These are phyloP conservation scores for Acaromyces ingoldii DNA, from an alignment of 1,284 basidiomycete species.

Conservation along the genomic window DNA sequence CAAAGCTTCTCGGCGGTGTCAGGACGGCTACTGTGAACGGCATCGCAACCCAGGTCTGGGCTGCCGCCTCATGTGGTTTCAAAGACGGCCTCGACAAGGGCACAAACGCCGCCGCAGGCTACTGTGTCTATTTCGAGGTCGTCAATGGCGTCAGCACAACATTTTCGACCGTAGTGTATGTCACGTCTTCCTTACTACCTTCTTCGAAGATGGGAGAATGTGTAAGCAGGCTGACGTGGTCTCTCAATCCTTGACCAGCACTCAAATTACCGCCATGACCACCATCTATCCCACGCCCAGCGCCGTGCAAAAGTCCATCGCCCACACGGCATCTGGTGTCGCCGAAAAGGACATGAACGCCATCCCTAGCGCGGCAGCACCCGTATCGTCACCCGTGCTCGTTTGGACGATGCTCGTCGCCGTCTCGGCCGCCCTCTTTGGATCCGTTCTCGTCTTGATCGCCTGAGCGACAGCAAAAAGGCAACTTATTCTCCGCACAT, in stretches of 20 bases:
- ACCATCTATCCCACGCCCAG: neutral
- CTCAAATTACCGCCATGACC: neutral
- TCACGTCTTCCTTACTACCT: neutral
- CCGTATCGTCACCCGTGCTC: too few species aligned
- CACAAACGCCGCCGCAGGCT: neutral
- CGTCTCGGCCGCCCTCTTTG: too few species aligned
- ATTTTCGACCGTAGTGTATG: neutral
- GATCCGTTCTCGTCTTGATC: too few species aligned
- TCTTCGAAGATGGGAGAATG: neutral
- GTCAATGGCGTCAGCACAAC: neutral
- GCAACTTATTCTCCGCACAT: too few species aligned
- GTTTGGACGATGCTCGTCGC: too few species aligned
- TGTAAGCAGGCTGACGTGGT: neutral
- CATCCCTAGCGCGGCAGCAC: too few species aligned
- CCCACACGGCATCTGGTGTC: too few species aligned
- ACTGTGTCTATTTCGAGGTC: neutral
- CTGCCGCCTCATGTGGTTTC: constrained; percentile 1
- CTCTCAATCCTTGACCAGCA: neutral
- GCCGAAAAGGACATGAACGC: too few species aligned
- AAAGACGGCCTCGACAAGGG: neutral
- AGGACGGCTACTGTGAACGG: neutral
- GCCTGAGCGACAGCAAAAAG: too few species aligned
- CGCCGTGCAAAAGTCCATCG: too few species aligned
- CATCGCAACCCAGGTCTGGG: neutral
- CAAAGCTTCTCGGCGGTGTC: neutral